phyloP scores from a whole-genome alignment of 805 yeast species.

The Metschnikowia colocasiae region DNA sequence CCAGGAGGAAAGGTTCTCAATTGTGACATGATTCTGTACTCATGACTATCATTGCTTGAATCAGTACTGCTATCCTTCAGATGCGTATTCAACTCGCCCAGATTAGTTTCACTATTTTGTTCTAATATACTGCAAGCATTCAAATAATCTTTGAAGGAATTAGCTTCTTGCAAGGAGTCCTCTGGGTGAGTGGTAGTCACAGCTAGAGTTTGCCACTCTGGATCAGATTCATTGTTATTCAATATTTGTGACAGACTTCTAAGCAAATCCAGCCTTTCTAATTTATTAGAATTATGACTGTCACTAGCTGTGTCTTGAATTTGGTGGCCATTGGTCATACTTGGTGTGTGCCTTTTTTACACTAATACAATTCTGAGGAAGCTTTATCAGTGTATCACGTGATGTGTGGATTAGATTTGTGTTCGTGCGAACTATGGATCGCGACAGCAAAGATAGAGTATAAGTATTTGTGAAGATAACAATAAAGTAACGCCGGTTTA shows the following conservation, averaged over 20 bases:
- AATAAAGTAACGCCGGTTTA: not conserved
- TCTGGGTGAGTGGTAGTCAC: not conserved
- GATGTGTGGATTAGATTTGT: not conserved
- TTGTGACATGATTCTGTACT: not conserved
- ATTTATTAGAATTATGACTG: not conserved
- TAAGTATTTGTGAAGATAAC: not conserved
- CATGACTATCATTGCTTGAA: not conserved
- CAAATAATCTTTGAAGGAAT: not conserved
- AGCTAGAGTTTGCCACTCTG: constrained; percentile 1
- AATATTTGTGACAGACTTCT: not conserved
- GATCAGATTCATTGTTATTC: not conserved
- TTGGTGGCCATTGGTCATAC: constrained; percentile 2
- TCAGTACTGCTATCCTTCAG: not conserved
- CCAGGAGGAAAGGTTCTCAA: not conserved
- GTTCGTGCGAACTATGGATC: not conserved
- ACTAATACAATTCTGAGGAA: not conserved
- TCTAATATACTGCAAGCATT: not conserved
- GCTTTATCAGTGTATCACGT: constrained; percentile 3
- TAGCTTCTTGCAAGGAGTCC: not conserved
- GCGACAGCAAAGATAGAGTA: not conserved
- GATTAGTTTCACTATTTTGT: not conserved
- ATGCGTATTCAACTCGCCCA: not conserved
- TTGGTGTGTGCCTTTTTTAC: not conserved
- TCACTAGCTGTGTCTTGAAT: not conserved
- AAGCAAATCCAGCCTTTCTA: not conserved